These are phyloP conservation scores for Ceratobasidium sp. DNA, from an alignment of 1,284 basidiomycete genomes.

Conservation along the genomic window DNA sequence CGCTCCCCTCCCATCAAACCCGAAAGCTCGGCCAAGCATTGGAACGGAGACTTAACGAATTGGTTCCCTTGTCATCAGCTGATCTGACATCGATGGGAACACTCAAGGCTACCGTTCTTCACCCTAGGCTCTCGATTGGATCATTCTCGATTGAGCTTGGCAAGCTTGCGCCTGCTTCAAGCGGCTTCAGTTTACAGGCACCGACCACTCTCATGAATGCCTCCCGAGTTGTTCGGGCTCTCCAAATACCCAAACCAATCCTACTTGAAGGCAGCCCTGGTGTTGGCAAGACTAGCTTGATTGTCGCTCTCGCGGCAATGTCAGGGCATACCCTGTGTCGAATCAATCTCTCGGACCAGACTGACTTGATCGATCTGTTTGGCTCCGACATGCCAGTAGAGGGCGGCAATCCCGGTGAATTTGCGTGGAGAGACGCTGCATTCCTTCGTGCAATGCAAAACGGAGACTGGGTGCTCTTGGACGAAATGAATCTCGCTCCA, in stretches of 20 bases:
- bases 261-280: slow-evolving; percentile 97
- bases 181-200: slow-evolving; percentile 80
- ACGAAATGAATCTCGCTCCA: slow-evolving; percentile 98
- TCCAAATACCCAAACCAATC: slow-evolving; percentile 90
- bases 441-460: slow-evolving; percentile 92
- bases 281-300: slow-evolving; percentile 97
- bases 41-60: slow-evolving; percentile 55
- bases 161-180: slow-evolving; percentile 50
- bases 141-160: slow-evolving; percentile 78
- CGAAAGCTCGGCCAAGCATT: neutral
- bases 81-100: slow-evolving; percentile 69
- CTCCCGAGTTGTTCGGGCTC: slow-evolving; percentile 87
- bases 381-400: slow-evolving; percentile 97
- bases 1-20: slow-evolving; percentile 9
- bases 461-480: slow-evolving; percentile 95
- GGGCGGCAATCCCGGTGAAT: slow-evolving; percentile 89
- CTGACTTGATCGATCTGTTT: slow-evolving; percentile 95
- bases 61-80: slow-evolving; percentile 59
- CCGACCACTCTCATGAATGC: slow-evolving; percentile 91
- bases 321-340: slow-evolving; percentile 84
- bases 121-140: slow-evolving; percentile 67
- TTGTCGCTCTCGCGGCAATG: slow-evolving; percentile 84
- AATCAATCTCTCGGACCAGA: slow-evolving; percentile 99
- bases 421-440: slow-evolving; percentile 97
- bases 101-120: slow-evolving; percentile 67